phyloP scores from a whole-genome alignment of 2,329 filamentous ascomycete species.

The Coniochaeta hoffmannii region DNA sequence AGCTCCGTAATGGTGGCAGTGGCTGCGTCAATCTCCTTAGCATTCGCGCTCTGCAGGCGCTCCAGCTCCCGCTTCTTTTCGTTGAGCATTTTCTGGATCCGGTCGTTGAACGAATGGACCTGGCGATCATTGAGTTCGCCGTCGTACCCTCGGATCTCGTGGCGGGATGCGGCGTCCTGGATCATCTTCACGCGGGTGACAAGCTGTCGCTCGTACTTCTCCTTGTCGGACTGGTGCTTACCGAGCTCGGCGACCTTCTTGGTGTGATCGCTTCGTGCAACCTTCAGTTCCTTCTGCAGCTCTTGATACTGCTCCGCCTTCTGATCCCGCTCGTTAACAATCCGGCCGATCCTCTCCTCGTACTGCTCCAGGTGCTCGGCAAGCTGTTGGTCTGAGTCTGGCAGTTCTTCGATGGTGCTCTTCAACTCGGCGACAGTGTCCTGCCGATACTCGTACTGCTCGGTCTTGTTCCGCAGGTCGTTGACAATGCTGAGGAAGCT shows the following conservation, averaged over 20 bases:
- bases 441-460: conserved; percentile 64
- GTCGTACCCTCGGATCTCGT: conserved; percentile 81
- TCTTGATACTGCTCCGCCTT: conserved; percentile 59
- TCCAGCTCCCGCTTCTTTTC: conserved; percentile 79
- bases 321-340: conserved; percentile 54
- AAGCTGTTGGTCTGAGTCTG: conserved; percentile 71
- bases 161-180: conserved; percentile 65
- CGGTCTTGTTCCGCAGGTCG: conserved; percentile 66
- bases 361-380: conserved; percentile 68
- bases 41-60: conserved; percentile 63
- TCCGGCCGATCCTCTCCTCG: conserved; percentile 62
- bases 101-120: conserved; percentile 69
- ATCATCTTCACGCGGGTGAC: conserved; percentile 65
- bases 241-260: conserved; percentile 59
- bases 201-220: conserved; percentile 76
- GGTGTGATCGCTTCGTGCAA: conserved; percentile 38
- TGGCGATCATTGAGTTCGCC: conserved; percentile 66
- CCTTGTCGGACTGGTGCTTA: conserved; percentile 77
- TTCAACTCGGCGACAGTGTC: conserved; percentile 64
- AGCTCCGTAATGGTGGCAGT: conserved; percentile 65
- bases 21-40: conserved; percentile 66
- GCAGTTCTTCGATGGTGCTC: conserved; percentile 66
- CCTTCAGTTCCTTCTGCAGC: conserved; percentile 44
- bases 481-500: conserved; percentile 69
- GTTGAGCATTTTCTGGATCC: conserved; percentile 63